Evolutionary conservation across 2,329 filamentous ascomycete genomes (phyloP).

Genomic region (Alternaria triticina): DNA sequence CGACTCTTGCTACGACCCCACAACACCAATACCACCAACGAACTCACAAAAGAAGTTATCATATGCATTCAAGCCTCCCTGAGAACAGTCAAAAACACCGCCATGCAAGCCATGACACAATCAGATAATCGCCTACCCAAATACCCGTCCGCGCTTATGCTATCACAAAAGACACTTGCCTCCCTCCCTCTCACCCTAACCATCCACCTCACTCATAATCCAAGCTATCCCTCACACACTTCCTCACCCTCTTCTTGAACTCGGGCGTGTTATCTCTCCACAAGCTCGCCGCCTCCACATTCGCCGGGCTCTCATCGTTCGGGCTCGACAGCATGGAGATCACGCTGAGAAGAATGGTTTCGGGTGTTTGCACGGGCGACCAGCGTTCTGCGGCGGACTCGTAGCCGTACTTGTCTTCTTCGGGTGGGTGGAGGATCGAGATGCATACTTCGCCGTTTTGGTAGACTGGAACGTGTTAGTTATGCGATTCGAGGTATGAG

Average conservation of each 20-base stretch:
- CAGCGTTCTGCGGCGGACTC: slow-evolving; percentile 94
- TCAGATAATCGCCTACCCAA: not conserved
- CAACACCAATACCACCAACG: not conserved
- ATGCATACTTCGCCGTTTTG: slow-evolving; percentile 93
- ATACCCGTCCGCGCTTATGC: slow-evolving; percentile 10
- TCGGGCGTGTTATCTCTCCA: slow-evolving; percentile 84
- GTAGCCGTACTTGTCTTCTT: slow-evolving; percentile 98
- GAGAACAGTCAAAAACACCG: not conserved
- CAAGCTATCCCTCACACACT: slow-evolving; percentile 70
- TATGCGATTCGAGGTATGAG: not conserved
- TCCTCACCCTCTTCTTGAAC: slow-evolving; percentile 85
- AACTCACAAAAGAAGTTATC: not conserved
- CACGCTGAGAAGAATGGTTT: slow-evolving; percentile 95
- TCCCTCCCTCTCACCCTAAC: not conserved
- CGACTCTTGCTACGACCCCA: not conserved
- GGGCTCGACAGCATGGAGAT: slow-evolving; percentile 99
- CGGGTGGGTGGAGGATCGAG: slow-evolving; percentile 94
- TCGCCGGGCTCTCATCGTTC: slow-evolving; percentile 95
- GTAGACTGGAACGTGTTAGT: slow-evolving; percentile 69
- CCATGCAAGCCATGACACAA: slow-evolving; percentile 1
- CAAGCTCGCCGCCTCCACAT: slow-evolving; percentile 95
- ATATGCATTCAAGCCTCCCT: not conserved
- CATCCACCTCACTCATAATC: slow-evolving; percentile 37
- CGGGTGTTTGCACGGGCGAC: slow-evolving; percentile 95
- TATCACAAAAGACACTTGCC: not conserved